A percentile compares a stretch with the other conserved stretches of the same genome.
phyloP scores from a whole-genome alignment of 225 moss, liverwort and hornwort genomes.

The Asterella californica region DNA sequence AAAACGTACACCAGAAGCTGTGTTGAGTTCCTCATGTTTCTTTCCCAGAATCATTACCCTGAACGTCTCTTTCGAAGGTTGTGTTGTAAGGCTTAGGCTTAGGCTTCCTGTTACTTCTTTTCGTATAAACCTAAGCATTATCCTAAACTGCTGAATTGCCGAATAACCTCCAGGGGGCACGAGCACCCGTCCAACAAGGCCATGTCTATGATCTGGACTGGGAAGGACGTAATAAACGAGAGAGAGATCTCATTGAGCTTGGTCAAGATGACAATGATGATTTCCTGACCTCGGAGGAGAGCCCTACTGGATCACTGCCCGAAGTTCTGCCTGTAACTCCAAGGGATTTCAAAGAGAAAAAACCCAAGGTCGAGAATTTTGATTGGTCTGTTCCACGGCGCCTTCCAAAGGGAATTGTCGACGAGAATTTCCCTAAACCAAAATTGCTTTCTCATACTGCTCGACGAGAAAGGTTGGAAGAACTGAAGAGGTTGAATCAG shows the following conservation, averaged over 20 bases:
- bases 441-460: not conserved
- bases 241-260: conserved; percentile 34
- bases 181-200: not conserved
- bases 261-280: conserved; percentile 21
- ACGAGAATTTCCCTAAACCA: conserved; percentile 1
- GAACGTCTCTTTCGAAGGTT: too few relatives aligned
- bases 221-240: conserved; percentile 29
- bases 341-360: not conserved
- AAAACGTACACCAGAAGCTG: not conserved
- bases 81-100: not conserved
- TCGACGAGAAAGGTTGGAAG: conserved; percentile 15
- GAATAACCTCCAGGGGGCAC: not conserved
- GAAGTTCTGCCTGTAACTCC: not conserved
- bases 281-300: conserved; percentile 22
- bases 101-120: not conserved
- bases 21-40: not conserved
- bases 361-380: not conserved
- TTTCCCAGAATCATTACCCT: too few relatives aligned
- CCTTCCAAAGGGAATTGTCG: not conserved
- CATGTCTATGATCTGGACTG: conserved; percentile 17
- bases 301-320: not conserved
- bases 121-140: not conserved
- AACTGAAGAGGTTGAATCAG: conserved; percentile 14
- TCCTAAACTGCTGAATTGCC: not conserved
- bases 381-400: conserved; percentile 3